Evolutionary conservation across 2,329 filamentous ascomycete species (phyloP).

Genomic region (Emergomyces orientalis): DNA sequence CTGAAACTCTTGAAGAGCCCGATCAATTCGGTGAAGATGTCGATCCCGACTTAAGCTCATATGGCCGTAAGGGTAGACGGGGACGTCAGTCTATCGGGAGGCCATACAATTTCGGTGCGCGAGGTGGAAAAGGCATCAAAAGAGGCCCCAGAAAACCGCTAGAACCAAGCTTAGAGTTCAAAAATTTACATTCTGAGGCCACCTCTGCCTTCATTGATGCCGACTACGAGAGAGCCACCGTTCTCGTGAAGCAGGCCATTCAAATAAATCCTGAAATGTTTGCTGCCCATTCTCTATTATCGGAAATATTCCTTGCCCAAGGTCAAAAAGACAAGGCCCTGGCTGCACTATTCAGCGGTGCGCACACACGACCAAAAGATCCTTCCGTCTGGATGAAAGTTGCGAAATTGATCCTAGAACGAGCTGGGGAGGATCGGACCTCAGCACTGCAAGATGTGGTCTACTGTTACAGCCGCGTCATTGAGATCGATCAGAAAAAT

Average conservation of each 20-base stretch:
- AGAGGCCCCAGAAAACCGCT: slow-evolving; percentile 39
- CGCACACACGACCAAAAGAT: slow-evolving; percentile 48
- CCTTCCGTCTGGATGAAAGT: slow-evolving; percentile 49
- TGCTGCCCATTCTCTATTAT: slow-evolving; percentile 50
- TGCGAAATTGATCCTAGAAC: slow-evolving; percentile 45
- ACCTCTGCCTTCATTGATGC: slow-evolving; percentile 42
- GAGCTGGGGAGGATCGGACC: slow-evolving; percentile 38
- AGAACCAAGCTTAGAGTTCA: slow-evolving; percentile 42
- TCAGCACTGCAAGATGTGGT: slow-evolving; percentile 40
- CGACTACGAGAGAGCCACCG: slow-evolving; percentile 37
- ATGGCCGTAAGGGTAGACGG: slow-evolving; percentile 15
- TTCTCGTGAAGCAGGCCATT: slow-evolving; percentile 41
- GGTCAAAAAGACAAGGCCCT: slow-evolving; percentile 50
- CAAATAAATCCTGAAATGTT: slow-evolving; percentile 54
- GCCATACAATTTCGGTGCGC: slow-evolving; percentile 16
- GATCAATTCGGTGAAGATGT: background rate
- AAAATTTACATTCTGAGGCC: slow-evolving; percentile 38
- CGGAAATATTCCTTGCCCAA: slow-evolving; percentile 48
- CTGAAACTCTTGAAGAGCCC: background rate
- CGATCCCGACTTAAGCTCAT: slow-evolving; percentile 7
- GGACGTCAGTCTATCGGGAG: slow-evolving; percentile 10
- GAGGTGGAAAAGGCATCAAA: slow-evolving; percentile 29
- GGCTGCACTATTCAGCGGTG: slow-evolving; percentile 48
- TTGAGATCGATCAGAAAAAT: slow-evolving; percentile 44
- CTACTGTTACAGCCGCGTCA: slow-evolving; percentile 46